Evolutionary conservation across 352 stramenopile species (phyloP).

Genomic region (Thraustochytrium sp.): DNA sequence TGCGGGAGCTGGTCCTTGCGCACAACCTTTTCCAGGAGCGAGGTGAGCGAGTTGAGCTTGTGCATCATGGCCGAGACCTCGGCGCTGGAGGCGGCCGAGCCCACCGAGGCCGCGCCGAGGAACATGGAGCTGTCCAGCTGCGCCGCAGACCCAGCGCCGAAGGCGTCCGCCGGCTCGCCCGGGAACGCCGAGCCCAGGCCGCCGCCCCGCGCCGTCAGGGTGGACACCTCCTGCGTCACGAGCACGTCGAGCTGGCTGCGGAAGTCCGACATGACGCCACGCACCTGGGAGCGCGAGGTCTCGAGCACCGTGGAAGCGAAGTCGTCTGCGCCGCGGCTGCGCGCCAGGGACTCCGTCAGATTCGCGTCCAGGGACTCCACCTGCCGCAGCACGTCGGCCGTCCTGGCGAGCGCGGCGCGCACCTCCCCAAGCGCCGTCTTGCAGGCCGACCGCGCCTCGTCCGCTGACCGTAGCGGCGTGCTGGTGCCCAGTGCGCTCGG

Average conservation of each 20-base stretch:
- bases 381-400: neutral
- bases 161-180: neutral
- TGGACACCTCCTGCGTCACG: neutral
- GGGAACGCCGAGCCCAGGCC: neutral
- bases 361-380: conserved; percentile 27
- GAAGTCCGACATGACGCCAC: conserved; percentile 12
- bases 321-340: neutral
- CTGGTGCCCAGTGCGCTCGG: neutral
- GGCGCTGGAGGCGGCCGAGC: too few relatives aligned
- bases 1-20: too few relatives aligned
- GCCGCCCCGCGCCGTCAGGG: neutral
- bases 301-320: conserved; percentile 1
- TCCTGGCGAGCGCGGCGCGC: neutral
- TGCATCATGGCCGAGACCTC: too few relatives aligned
- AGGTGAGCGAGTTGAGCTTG: neutral
- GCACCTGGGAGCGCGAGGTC: conserved; percentile 28
- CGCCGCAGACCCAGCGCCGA: neutral
- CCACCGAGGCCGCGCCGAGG: neutral
- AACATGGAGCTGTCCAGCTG: conserved; percentile 3
- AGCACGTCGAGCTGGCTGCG: neutral
- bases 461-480: neutral
- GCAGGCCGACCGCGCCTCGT: conserved; percentile 8
- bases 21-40: neutral
- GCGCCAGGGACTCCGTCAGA: neutral
- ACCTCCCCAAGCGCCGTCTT: neutral